Base-by-base conservation (phyloP, 192 early-diverging fungal genomes). In the Gigaspora rosea region DNA sequence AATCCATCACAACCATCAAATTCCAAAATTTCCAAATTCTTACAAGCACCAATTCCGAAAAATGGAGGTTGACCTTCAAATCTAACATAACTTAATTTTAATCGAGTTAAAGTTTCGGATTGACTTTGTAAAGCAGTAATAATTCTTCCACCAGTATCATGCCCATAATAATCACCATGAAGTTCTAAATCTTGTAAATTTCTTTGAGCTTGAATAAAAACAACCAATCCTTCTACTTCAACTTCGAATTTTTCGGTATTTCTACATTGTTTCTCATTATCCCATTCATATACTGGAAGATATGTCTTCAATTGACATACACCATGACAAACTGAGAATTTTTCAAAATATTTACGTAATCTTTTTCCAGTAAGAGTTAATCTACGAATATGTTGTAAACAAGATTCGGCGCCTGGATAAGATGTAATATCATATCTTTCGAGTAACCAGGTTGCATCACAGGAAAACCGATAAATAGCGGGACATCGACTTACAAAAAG, bases 1-100 rank as follows among this genome's bases (percentile, higher is more conserved):
- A 66, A 66, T 66, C 64, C 64, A 66, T 66, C 64, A n/a, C 64
- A 66, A 48, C 64, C 64, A 66, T 66, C 64, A 66, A 66, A 66
- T 48, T 46, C 64, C n/a, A 66, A 66, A 36, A 66, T 46, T 66
- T 66, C 64, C 33, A 66, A 46, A 66, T 46, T 46, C 8, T 66
- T 66, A 18, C 64, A 66, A 8, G 64, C 41, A 12, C 64, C 64
- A 9, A 66, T 66, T 18, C 64, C 64, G n/a, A 41, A 66, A 18
- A 66, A 66, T 66, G 64, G 64, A 41, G 64, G 64, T 18, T 66
- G 64, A 47, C 64, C 64, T 46, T 66, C 64, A 66, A 66, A 66
- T 18, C 64, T 32, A 35, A 66, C 64, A 18, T 66, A 66, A 66
- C 64, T 46, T 47, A 66, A 46, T n/a, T 66, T 66, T 66, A 66